A percentile compares a stretch with the other conserved stretches of the same genome.
Evolutionary conservation across 345 rosid species (phyloP).

Genomic region (Syzygium oleosum): DNA sequence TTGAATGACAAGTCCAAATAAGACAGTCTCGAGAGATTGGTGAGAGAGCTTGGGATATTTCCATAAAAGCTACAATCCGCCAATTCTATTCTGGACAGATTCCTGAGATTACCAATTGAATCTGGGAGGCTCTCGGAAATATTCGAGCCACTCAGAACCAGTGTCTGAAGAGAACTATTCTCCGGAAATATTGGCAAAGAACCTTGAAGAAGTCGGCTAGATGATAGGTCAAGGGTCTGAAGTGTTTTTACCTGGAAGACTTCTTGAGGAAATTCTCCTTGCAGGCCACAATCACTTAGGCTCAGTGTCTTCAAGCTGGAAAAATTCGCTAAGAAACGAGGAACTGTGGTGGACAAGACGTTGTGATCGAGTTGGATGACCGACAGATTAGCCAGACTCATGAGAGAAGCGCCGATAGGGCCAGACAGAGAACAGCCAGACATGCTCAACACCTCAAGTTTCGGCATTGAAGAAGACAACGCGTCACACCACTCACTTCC

Average conservation of each 20-base stretch:
- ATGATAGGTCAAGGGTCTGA: slow-evolving; percentile 15
- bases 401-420: slow-evolving; percentile 9
- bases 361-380: slow-evolving; percentile 8
- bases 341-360: slow-evolving; percentile 13
- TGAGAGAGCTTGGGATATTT: too few species aligned
- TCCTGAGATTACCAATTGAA: slow-evolving; percentile 16
- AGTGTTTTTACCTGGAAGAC: slow-evolving; percentile 14
- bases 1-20: too few species aligned
- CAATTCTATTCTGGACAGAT: slow-evolving; percentile 10
- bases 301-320: slow-evolving; percentile 5
- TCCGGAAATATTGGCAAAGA: background rate
- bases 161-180: slow-evolving; percentile 10
- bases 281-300: slow-evolving; percentile 4
- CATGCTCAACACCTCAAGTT: slow-evolving; percentile 22
- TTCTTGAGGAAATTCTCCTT: slow-evolving; percentile 18
- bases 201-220: slow-evolving; percentile 16
- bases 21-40: too few species aligned
- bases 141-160: slow-evolving; percentile 11
- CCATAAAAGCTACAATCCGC: slow-evolving; percentile 11
- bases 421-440: slow-evolving; percentile 15
- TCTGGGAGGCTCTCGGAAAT: slow-evolving; percentile 20
- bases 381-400: slow-evolving; percentile 3
- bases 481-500: slow-evolving; percentile 26
- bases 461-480: slow-evolving; percentile 6
- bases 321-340: slow-evolving; percentile 17